These are phyloP conservation scores for Byssothecium circinans DNA, from an alignment of 2,329 filamentous ascomycete genomes.

Conservation along the genomic window DNA sequence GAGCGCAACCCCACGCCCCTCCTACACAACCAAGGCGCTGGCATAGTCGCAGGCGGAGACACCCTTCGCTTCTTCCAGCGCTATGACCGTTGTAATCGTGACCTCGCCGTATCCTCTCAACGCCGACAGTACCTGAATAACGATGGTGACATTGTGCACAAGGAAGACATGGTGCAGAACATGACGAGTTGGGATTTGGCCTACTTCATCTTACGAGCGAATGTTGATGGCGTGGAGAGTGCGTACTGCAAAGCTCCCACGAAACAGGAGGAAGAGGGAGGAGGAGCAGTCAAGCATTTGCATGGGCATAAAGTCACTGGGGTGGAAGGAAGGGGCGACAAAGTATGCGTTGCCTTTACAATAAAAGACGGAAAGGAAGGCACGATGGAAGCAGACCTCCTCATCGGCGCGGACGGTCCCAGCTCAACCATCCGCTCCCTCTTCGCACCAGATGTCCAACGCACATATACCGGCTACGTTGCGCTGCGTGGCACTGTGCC, in stretches of 20 bases:
- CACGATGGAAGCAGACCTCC: constrained; percentile 27
- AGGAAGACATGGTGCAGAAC: constrained; percentile 34
- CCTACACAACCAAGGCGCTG: constrained; percentile 38
- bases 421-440: constrained; percentile 31
- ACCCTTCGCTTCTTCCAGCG: constrained; percentile 33
- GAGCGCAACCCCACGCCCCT: constrained; percentile 34
- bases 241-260: constrained; percentile 27
- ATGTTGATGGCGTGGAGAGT: constrained; percentile 34
- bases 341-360: constrained; percentile 20
- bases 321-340: constrained; percentile 21
- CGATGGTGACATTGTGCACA: constrained; percentile 31
- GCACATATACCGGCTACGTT: constrained; percentile 37
- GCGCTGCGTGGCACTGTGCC: constrained; percentile 36
- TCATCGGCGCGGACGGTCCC: constrained; percentile 37
- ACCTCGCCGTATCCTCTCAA: constrained; percentile 28
- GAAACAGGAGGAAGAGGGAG: constrained; percentile 7
- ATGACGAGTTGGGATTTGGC: constrained; percentile 43
- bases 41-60: constrained; percentile 36
- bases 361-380: constrained; percentile 18
- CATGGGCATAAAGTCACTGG: constrained; percentile 29
- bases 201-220: constrained; percentile 35
- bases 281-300: constrained; percentile 21
- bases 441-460: constrained; percentile 21
- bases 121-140: constrained; percentile 32
- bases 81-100: constrained; percentile 26